Evolutionary conservation across 805 yeast genomes (phyloP), one percentile per base, ranked within the genome.

Genomic region (Wickerhamiella alocasiicola): DNA sequence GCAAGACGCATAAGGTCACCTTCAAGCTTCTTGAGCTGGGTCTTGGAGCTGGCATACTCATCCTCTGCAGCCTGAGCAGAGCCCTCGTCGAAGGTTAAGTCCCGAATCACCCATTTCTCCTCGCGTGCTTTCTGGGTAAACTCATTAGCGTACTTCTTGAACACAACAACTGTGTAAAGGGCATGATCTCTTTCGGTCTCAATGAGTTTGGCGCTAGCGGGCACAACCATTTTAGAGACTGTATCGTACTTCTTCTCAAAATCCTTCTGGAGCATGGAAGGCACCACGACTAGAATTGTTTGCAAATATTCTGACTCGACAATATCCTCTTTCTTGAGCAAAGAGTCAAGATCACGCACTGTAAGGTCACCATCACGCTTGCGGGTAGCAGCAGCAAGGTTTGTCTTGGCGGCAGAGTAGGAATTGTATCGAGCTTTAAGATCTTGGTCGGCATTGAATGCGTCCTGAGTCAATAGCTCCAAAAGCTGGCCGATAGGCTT

Each of bases 311-410:
- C 97, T 5, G 94, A 81, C 51, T 76, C 74, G 12, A 91, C 87
- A 58, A 91, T 82, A 54, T 91, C 84, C 39, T 76, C 75, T 9
- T 84, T 79, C 39, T 72, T 72, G 39, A 91, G 95, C 42, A 88
- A 71, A 54, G 83, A 91, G 57, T 88, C 96, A 46, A 91, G 67
- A 3, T 95, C 81, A 59, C 82, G 78, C 42, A 88, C 87, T 3
- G 95, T 78, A 49, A 91, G 69, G 59, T 91, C 95, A 44, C 99
- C 99, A 28, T 82, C 79, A 60, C 80, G 81, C 63, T 87, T 87
- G 55, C 96, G 75, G 61, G 88, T 94, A 7, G 94, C 88, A 9
- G 95, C 85, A 36, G 77, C 70, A 46, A 85, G 68, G 56, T 78
- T 81, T 32, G 93, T 74, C 62, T 78, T 82, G 36, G 96, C 95